Percentiles rank a stretch among this genome's conserved stretches.
Conservation (phyloP, 805 yeast species). For the Yarrowia divulgata region DNA sequence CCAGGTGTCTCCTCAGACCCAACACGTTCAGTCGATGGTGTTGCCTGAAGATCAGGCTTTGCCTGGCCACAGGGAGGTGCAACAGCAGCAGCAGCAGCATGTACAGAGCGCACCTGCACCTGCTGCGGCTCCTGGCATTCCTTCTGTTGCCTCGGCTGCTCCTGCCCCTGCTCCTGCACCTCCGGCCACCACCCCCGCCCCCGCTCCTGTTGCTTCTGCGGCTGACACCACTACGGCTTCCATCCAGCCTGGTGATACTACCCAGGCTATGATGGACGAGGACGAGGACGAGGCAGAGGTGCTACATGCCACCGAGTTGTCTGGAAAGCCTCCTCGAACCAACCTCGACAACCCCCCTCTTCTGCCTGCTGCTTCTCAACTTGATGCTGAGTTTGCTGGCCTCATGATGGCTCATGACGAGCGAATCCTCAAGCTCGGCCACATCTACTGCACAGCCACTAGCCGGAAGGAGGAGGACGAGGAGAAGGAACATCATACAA, state of each 20-base stretch:
- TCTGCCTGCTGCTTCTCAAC: constrained; percentile 55
- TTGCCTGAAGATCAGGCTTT: constrained; percentile 19
- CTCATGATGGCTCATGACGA: constrained; percentile 57
- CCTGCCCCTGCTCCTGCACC: constrained; percentile 9
- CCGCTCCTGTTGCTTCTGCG: background rate
- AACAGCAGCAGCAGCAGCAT: constrained; percentile 11
- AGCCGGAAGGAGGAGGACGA: constrained; percentile 43
- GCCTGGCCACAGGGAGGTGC: constrained; percentile 18
- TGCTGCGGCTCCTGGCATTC: constrained; percentile 12
- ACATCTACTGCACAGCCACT: constrained; percentile 46
- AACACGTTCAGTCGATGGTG: constrained; percentile 33
- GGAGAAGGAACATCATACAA: constrained; percentile 42
- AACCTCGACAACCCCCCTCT: constrained; percentile 32
- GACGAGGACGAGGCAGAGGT: constrained; percentile 22
- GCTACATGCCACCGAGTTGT: constrained; percentile 33
- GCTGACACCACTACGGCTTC: constrained; percentile 8
- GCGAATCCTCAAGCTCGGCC: constrained; percentile 57
- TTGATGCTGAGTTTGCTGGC: constrained; percentile 59
- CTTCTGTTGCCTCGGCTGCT: constrained; percentile 9
- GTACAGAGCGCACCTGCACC: constrained; percentile 14
- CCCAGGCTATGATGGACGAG: constrained; percentile 7
- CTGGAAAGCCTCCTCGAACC: constrained; percentile 25
- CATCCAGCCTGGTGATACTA: constrained; percentile 7
- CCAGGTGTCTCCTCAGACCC: constrained; percentile 5
- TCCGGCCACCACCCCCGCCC: background rate